Evolutionary conservation across 352 stramenopile species (phyloP).

Genomic region (Elongisporangium anandrum): DNA sequence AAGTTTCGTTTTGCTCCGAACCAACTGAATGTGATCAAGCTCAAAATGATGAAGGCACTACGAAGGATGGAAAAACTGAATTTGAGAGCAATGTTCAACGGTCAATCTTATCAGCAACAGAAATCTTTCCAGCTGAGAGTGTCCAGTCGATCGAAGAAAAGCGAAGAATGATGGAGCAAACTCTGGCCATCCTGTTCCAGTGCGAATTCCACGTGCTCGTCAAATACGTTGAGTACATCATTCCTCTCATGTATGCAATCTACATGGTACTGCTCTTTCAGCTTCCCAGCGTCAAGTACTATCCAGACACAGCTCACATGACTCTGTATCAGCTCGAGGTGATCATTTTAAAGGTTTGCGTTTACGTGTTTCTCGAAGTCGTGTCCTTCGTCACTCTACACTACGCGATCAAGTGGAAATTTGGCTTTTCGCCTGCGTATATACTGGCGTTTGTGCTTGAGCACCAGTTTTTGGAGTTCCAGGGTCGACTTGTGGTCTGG

Average conservation of each 20-base stretch:
- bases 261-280: slow-evolving; percentile 20
- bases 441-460: slow-evolving; percentile 40
- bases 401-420: slow-evolving; percentile 9
- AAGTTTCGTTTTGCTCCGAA: too few species aligned
- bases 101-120: too few species aligned
- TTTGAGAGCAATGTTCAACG: too few species aligned
- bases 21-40: too few species aligned
- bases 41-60: too few species aligned
- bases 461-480: slow-evolving; percentile 14
- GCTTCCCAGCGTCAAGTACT: slow-evolving; percentile 8
- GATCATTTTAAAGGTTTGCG: too few species aligned
- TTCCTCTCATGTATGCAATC: slow-evolving; percentile 22
- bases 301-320: too few species aligned
- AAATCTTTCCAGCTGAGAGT: too few species aligned
- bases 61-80: too few species aligned
- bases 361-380: too few species aligned
- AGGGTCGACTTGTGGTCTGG: slow-evolving; percentile 21
- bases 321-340: too few species aligned
- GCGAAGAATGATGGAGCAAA: background rate
- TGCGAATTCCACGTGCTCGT: slow-evolving; percentile 26
- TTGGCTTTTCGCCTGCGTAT: slow-evolving; percentile 20
- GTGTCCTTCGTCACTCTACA: slow-evolving; percentile 1
- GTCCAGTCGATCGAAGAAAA: too few species aligned
- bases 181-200: slow-evolving; percentile 28
- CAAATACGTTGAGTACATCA: slow-evolving; percentile 27